These are phyloP conservation scores for Aquilaria sinensis DNA, from an alignment of 345 rosid species.

Conservation along the genomic window DNA sequence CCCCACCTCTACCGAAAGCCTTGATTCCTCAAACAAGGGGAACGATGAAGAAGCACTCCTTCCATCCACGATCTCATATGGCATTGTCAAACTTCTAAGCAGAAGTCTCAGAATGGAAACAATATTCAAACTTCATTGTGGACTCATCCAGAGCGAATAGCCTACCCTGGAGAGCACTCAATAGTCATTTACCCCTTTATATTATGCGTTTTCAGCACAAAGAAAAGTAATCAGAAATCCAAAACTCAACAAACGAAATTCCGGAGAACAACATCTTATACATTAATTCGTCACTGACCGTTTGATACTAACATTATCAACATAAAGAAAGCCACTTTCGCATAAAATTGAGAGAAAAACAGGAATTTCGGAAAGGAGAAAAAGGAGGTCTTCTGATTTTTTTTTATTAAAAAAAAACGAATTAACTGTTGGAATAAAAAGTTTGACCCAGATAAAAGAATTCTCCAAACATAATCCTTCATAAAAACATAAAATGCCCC, in stretches of 20 bases:
- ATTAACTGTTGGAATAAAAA: neutral
- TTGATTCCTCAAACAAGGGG: conserved; percentile 37
- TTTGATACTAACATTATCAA: too few relatives aligned
- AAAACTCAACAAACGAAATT: neutral
- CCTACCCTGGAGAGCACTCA: conserved; percentile 22
- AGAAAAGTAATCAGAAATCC: neutral
- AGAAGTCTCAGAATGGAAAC: neutral
- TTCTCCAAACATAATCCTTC: conserved; percentile 3
- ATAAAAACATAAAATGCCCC: neutral
- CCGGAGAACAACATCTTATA: too few relatives aligned
- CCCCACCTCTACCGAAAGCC: conserved; percentile 40
- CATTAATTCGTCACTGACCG: too few relatives aligned
- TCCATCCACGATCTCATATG: conserved; percentile 59
- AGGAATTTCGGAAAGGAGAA: neutral
- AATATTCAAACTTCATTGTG: conserved; percentile 14
- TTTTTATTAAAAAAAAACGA: neutral
- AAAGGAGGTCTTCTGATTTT: neutral
- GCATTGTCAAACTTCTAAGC: conserved; percentile 32
- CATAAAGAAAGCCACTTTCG: too few relatives aligned
- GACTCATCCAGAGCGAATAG: conserved; percentile 17
- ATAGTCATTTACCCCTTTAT: conserved; percentile 13
- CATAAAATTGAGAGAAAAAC: conserved; percentile 6
- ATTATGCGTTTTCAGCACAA: neutral
- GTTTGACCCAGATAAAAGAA: neutral
- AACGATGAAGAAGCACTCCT: conserved; percentile 40